Evolutionary conservation across 306 rosid species (phyloP).

Genomic region (Castanopsis chinensis): DNA sequence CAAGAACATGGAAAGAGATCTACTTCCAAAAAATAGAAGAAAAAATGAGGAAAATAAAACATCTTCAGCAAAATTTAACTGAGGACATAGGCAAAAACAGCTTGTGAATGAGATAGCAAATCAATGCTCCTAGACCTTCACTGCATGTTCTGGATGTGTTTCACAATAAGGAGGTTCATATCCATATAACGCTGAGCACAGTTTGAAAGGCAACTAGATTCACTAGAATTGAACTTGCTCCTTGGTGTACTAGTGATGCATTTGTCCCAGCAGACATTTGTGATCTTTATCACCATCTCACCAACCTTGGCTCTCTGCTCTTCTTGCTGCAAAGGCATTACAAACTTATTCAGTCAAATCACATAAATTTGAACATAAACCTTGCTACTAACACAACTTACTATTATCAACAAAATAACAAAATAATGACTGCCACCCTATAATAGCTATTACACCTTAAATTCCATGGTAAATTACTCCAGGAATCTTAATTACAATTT

Average conservation of each 20-base stretch:
- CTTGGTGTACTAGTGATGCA: conserved; percentile 81
- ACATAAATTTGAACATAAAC: background rate
- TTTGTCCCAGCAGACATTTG: conserved; percentile 86
- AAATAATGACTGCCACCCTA: background rate
- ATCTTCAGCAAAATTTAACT: conserved; percentile 9
- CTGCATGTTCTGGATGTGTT: conserved; percentile 66
- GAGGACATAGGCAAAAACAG: background rate
- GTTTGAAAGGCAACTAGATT: conserved; percentile 62
- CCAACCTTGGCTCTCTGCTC: conserved; percentile 67
- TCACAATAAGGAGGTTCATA: conserved; percentile 61
- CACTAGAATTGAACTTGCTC: conserved; percentile 82
- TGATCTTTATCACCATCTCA: conserved; percentile 85
- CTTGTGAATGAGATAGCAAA: conserved; percentile 4
- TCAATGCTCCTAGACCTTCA: conserved; percentile 33
- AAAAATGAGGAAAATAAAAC: background rate
- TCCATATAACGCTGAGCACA: conserved; percentile 86
- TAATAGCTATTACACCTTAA: too few relatives aligned
- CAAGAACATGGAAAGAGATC: background rate
- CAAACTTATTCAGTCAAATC: background rate
- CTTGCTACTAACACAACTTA: background rate
- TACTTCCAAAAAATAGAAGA: background rate
- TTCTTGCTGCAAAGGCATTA: conserved; percentile 61
- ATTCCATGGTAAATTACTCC: too few relatives aligned
- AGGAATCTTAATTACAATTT: too few relatives aligned
- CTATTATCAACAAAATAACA: background rate